Percentiles rank a stretch among this genome's conserved stretches.
These are phyloP conservation scores for Litsea cubeba DNA, from an alignment of 164 flowering plant species.

Conservation along the genomic window DNA sequence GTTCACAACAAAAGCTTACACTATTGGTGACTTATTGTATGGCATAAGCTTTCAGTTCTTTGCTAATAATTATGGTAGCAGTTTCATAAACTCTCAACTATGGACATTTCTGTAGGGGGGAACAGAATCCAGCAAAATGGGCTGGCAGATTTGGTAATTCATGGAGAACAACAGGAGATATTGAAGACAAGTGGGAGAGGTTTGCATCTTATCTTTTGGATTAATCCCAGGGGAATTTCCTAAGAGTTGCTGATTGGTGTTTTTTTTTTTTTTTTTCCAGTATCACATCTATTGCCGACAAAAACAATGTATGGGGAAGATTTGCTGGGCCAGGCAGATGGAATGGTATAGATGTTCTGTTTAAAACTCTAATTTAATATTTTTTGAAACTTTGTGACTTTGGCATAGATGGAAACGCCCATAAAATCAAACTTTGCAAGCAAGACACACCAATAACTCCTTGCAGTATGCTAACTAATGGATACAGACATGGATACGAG, in stretches of 20 bases:
- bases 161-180: constrained; percentile 57
- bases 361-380: not conserved
- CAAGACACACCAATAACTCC: too few relatives aligned
- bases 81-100: not conserved
- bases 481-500: too few relatives aligned
- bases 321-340: constrained; percentile 53
- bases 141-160: constrained; percentile 32
- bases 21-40: not conserved
- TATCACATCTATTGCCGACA: constrained; percentile 40
- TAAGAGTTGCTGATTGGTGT: not conserved
- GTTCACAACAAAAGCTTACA: not conserved
- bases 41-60: not conserved
- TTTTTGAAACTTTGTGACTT: not conserved
- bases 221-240: not conserved
- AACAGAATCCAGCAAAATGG: constrained; percentile 48
- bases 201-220: constrained; percentile 3
- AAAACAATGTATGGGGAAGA: constrained; percentile 40
- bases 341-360: constrained; percentile 37
- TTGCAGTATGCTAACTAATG: too few relatives aligned
- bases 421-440: not conserved
- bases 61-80: not conserved
- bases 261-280: constrained; percentile 22
- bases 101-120: constrained; percentile 27
- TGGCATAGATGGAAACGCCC: not conserved
- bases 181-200: constrained; percentile 48